Conservation (phyloP, 192 early-diverging fungal species). For the Podochytrium sp. region DNA sequence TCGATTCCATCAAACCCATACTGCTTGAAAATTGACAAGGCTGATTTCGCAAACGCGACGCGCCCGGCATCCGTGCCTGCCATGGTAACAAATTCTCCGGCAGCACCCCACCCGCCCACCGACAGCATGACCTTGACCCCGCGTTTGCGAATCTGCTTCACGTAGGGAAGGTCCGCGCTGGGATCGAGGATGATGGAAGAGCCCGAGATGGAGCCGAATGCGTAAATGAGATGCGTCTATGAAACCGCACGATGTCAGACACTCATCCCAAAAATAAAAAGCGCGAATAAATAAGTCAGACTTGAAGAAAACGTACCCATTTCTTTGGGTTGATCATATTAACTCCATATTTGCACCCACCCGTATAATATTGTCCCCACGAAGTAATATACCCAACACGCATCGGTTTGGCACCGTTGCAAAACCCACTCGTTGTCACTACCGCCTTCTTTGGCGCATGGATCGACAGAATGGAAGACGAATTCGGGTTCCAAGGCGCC, state of each 20-base stretch:
- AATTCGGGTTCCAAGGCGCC: not conserved
- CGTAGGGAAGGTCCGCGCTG: not conserved
- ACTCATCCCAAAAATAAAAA: not conserved
- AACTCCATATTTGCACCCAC: not conserved
- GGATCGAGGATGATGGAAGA: not conserved
- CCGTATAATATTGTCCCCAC: not conserved
- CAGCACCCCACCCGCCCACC: constrained; percentile 3
- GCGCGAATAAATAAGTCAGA: not conserved
- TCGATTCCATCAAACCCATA: constrained; percentile 8
- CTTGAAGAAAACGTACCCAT: not conserved
- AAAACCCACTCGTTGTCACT: not conserved
- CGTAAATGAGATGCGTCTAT: constrained; percentile 1
- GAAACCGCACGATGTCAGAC: no score
- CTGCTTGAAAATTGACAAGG: not conserved
- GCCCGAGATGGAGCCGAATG: not conserved
- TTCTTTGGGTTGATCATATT: not conserved
- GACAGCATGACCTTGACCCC: constrained; percentile 11
- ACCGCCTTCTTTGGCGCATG: not conserved
- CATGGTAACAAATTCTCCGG: not conserved
- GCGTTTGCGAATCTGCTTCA: not conserved
- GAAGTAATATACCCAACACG: not conserved
- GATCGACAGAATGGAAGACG: not conserved
- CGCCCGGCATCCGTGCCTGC: not conserved
- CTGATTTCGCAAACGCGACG: not conserved
- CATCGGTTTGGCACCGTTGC: not conserved